phyloP scores from a whole-genome alignment of 208 protist genomes.

The Lotmaria passim region DNA sequence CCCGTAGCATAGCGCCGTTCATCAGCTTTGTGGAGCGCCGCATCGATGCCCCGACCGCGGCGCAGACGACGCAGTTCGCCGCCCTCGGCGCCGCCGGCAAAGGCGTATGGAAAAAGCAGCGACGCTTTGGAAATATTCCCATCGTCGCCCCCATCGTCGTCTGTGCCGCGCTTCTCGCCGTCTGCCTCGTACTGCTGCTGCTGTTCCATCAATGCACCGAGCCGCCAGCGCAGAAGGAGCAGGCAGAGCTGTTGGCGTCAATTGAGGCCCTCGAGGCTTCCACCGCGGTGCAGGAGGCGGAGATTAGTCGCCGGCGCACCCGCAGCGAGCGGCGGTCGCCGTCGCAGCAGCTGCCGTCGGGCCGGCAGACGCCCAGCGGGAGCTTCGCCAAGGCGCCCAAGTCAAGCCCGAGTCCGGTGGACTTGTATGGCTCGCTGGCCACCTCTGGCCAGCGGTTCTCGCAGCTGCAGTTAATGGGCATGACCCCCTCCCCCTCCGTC shows the following conservation, averaged over 20 bases:
- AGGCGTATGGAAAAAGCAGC: not conserved
- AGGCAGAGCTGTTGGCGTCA: constrained; percentile 11
- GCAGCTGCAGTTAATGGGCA: not conserved
- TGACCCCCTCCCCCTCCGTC: not conserved
- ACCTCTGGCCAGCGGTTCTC: not conserved
- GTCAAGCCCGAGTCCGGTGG: constrained; percentile 1
- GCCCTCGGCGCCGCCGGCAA: not conserved
- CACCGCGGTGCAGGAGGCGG: constrained; percentile 12
- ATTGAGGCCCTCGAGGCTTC: constrained; percentile 9
- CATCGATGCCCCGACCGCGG: not conserved
- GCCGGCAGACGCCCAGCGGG: not conserved
- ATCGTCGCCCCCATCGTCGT: constrained; percentile 27
- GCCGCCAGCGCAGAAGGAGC: not conserved
- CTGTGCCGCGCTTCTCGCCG: constrained; percentile 14
- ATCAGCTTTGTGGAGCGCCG: constrained; percentile 26
- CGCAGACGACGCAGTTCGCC: not conserved
- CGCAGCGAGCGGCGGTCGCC: not conserved
- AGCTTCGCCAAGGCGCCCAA: constrained; percentile 5
- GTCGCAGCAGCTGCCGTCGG: not conserved
- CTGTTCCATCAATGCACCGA: constrained; percentile 22
- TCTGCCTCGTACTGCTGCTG: constrained; percentile 25
- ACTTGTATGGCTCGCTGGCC: not conserved
- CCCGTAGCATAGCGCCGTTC: not conserved
- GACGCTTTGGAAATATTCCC: constrained; percentile 20
- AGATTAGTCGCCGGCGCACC: constrained; percentile 12